Evolutionary conservation across 257 asterid species (phyloP).

Genomic region (Buddleja alternifolia): DNA sequence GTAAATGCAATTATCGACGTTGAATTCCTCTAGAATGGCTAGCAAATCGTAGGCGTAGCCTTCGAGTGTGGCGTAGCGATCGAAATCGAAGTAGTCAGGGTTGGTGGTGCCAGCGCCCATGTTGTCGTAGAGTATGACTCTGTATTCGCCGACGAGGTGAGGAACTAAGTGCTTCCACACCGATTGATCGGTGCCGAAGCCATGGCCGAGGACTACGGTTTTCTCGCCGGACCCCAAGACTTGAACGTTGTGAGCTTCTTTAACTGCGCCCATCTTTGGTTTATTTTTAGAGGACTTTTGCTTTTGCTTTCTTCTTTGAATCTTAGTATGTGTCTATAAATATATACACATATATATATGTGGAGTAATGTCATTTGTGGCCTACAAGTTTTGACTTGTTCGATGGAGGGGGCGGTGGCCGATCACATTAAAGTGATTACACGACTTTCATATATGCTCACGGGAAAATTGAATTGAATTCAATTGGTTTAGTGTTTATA

Average conservation of each 20-base stretch:
- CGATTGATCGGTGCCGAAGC: slow-evolving; percentile 79
- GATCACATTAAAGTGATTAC: too few species aligned
- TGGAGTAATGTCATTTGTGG: too few species aligned
- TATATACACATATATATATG: too few species aligned
- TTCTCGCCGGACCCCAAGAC: slow-evolving; percentile 58
- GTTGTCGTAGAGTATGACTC: slow-evolving; percentile 58
- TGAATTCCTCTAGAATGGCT: slow-evolving; percentile 62
- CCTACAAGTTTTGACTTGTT: too few species aligned
- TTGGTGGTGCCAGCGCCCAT: slow-evolving; percentile 85
- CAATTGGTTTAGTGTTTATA: too few species aligned
- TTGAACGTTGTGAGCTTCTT: slow-evolving; percentile 72
- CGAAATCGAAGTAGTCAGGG: slow-evolving; percentile 79
- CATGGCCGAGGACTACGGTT: slow-evolving; percentile 66
- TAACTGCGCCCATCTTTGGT: slow-evolving; percentile 43
- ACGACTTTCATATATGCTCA: too few species aligned
- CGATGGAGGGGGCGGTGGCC: too few species aligned
- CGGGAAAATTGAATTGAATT: too few species aligned
- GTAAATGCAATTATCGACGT: slow-evolving; percentile 47
- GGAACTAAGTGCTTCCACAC: slow-evolving; percentile 76
- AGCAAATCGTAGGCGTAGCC: slow-evolving; percentile 71
- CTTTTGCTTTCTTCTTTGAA: background rate
- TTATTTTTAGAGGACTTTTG: background rate
- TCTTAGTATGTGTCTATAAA: too few species aligned
- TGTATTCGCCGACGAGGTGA: slow-evolving; percentile 57
- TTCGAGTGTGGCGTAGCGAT: slow-evolving; percentile 60